Percentiles rank a stretch among this genome's conserved stretches.
Conservation (phyloP, 1,284 basidiomycete species). For the Marasmius sp. region DNA sequence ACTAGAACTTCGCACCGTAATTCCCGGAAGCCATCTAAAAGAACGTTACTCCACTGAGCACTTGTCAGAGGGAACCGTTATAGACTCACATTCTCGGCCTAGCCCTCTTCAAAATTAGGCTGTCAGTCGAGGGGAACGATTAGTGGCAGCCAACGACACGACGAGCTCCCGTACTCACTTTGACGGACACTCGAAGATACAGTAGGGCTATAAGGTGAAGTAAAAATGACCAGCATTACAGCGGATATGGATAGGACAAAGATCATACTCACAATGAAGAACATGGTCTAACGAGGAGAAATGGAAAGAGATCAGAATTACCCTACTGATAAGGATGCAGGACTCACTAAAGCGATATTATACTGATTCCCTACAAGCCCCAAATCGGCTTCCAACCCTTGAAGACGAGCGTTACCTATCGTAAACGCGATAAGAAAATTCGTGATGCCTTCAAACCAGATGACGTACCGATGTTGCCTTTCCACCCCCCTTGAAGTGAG, state of each 20-base stretch:
- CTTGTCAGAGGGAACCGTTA: background rate
- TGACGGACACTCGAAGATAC: conserved; percentile 59
- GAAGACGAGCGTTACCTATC: conserved; percentile 66
- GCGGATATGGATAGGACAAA: background rate
- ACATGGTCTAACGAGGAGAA: conserved; percentile 53
- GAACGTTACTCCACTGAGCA: too few species aligned
- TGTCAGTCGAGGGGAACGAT: conserved; percentile 21
- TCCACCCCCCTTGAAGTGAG: conserved; percentile 39
- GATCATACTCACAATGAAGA: conserved; percentile 55
- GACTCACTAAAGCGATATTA: conserved; percentile 62
- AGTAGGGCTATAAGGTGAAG: conserved; percentile 46
- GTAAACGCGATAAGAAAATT: background rate
- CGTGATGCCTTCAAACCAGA: background rate
- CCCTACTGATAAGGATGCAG: background rate
- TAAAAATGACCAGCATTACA: background rate
- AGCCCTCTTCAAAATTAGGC: conserved; percentile 49
- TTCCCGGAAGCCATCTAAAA: conserved; percentile 45
- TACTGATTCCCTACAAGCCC: conserved; percentile 57
- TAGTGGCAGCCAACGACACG: too few species aligned
- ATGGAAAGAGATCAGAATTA: background rate
- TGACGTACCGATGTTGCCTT: conserved; percentile 56
- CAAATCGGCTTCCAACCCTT: conserved; percentile 55
- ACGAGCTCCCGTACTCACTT: conserved; percentile 38
- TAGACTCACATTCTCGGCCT: conserved; percentile 46
- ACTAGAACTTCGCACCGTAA: conserved; percentile 34